A percentile compares a stretch with the other conserved stretches of the same genome.
Conservation (phyloP, 2,329 filamentous ascomycete species). For the Ophiognomonia clavigignenti-juglandacearum region DNA sequence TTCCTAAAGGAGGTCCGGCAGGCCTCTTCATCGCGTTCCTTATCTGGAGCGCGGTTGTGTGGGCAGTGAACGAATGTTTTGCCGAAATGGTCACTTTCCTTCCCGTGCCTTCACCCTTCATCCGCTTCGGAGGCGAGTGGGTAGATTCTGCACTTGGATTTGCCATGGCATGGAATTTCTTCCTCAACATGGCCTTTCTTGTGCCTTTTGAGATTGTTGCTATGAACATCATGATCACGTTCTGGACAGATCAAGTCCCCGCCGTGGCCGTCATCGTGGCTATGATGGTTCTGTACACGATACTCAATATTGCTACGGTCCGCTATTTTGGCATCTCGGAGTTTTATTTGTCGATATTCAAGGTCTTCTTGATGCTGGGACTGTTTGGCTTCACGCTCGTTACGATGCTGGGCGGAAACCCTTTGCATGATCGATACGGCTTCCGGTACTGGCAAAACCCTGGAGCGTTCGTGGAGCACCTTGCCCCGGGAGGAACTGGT, state of each 20-base stretch:
- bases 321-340: constrained; percentile 38
- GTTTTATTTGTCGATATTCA: constrained; percentile 40
- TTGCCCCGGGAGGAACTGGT: constrained; percentile 48
- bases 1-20: constrained; percentile 29
- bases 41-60: constrained; percentile 22
- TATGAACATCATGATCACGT: constrained; percentile 43
- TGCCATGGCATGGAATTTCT: constrained; percentile 44
- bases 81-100: constrained; percentile 47
- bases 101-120: constrained; percentile 40
- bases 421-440: constrained; percentile 30
- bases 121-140: constrained; percentile 39
- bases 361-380: constrained; percentile 28
- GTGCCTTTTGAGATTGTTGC: constrained; percentile 49
- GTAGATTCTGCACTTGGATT: constrained; percentile 44
- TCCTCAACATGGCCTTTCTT: constrained; percentile 43
- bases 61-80: constrained; percentile 25
- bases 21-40: constrained; percentile 27
- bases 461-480: constrained; percentile 49
- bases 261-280: constrained; percentile 40
- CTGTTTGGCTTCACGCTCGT: constrained; percentile 35
- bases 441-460: constrained; percentile 38
- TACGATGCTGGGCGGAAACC: constrained; percentile 39
- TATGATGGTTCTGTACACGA: constrained; percentile 36
- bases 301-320: constrained; percentile 37
- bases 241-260: constrained; percentile 41